Base-by-base conservation (phyloP, 768 basidiomycete genomes). In the Trametes villosa region DNA sequence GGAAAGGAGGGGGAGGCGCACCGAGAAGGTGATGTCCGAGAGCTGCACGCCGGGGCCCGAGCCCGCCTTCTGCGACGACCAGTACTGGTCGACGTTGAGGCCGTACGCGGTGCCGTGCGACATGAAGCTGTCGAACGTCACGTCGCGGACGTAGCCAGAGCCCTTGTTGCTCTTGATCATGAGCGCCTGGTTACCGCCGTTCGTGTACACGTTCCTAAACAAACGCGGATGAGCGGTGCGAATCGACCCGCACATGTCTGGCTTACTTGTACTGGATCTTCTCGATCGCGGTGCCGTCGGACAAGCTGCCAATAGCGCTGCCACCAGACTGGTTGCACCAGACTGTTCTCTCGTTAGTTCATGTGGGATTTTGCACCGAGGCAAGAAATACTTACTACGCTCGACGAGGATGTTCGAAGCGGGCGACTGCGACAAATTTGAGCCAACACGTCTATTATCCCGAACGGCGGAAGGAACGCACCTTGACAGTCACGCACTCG, bases 261-360 rank as follows among this genome's bases (percentile, higher is more conserved):
- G 45, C 48, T 7, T 20, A 62, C 60, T 30, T 59, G 47, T 72
- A 72, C 13, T 65, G 8, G 24, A 72, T 59, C 30, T 72, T 68
- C 56, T 62, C 47, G 57, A 72, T 69, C 22, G 66, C 57, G 5
- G 70, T 72, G 20, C 67, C 69, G 17, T 61, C 63, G 9, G 65
- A 67, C 15, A 72, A 60, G 38, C 64, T 66, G 22, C 71, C 71
- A n/a, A 72, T 72, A 26, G 71, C 71, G 33, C 64, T 67, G 20
- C 72, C 72, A 1, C 72, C 72, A 17, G 65, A 67, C 57, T 69
- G 69, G 63, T 74, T 74, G 67, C 73, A 74, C 69, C 70, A 73
- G 42, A 74, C 64, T 65, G 15, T n/a, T n/a, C n/a, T n/a, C n/a
- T n/a, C n/a, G n/a, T n/a, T n/a, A n/a, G n/a, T n/a, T n/a, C n/a